Evolutionary conservation across 2,329 filamentous ascomycete species (phyloP), one percentile per base, ranked within the genome.

Genomic region (Arthrobotrys sphaeroides): DNA sequence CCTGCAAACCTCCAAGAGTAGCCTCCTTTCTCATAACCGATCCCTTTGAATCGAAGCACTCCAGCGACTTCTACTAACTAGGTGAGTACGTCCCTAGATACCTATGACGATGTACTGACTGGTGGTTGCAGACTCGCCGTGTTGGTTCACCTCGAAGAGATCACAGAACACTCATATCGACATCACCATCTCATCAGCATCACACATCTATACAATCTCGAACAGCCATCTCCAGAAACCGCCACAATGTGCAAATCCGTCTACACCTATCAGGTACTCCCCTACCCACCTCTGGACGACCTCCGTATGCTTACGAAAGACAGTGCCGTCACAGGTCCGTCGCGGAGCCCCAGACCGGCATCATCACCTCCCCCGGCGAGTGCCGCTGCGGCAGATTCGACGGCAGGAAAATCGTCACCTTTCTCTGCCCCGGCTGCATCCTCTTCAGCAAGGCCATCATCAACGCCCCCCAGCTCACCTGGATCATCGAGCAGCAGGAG

Each of bases 281-380:
- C 5, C 12, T 10, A 0, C 12, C 5, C 10, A 6, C 2, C 1
- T 18, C 22, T 47, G 2, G n/a, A 40, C 12, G n/a, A n/a, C n/a
- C n/a, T n/a, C n/a, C n/a, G 1, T 33, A 7, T 26, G 24, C 47
- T 53, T 36, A 64, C 45, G 1, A 10, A 47, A 26, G 6, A 18
- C 43, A 75, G 72, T 75, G 72, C 33, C 26, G 64, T 22, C 72
- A 75, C 24, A 28, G 31, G n/a, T 59, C 55, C n/a, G 72, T 75
- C 12, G 72, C 57, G 20, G 72, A 75, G 57, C 62, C 61, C 38
- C 22, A 40, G 13, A 22, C 40, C 20, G 45, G 43, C 2, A 1
- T 31, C 10, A 22, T 3, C 9, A 26, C n/a, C 38, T 0, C 18
- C 12, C 38, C 20, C 9, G 5, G 22, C 3, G 18, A 13, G 28